Percentiles rank a stretch among this genome's conserved stretches.
Evolutionary conservation across 1,139 yeast species (phyloP).

Genomic region (Zygosaccharomyces pseudobailii): DNA sequence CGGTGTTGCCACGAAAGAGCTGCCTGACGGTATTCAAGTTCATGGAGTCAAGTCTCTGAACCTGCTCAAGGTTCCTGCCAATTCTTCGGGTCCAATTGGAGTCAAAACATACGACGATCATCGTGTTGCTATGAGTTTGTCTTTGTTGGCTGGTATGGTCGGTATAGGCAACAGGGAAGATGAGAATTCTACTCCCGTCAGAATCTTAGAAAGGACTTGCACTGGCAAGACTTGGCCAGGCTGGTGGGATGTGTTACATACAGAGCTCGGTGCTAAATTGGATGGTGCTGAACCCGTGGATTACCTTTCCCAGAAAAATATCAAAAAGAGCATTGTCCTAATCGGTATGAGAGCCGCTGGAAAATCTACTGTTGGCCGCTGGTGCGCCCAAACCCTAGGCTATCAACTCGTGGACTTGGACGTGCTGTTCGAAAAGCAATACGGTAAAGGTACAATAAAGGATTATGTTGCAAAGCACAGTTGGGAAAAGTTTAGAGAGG

Average conservation of each 20-base stretch:
- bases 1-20: slow-evolving; percentile 80
- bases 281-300: slow-evolving; percentile 59
- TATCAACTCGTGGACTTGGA: slow-evolving; percentile 78
- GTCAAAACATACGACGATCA: slow-evolving; percentile 88
- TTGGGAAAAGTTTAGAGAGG: slow-evolving; percentile 79
- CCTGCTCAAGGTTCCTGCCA: slow-evolving; percentile 46
- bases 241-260: slow-evolving; percentile 94
- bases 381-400: slow-evolving; percentile 71
- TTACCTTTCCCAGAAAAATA: slow-evolving; percentile 12
- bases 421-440: slow-evolving; percentile 54
- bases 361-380: slow-evolving; percentile 76
- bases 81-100: slow-evolving; percentile 46
- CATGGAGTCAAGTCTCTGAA: slow-evolving; percentile 54
- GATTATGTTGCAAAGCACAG: slow-evolving; percentile 64
- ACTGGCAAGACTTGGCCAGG: slow-evolving; percentile 99
- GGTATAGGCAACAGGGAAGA: slow-evolving; percentile 32
- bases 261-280: slow-evolving; percentile 56
- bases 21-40: slow-evolving; percentile 88
- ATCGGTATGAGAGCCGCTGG: slow-evolving; percentile 99
- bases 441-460: slow-evolving; percentile 52
- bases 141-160: slow-evolving; percentile 63
- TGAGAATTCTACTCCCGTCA: slow-evolving; percentile 50
- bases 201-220: slow-evolving; percentile 80
- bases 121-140: slow-evolving; percentile 97
- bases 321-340: slow-evolving; percentile 56